These are phyloP conservation scores for Colletotrichum musae DNA, from an alignment of 2,329 filamentous ascomycete species.

Conservation along the genomic window DNA sequence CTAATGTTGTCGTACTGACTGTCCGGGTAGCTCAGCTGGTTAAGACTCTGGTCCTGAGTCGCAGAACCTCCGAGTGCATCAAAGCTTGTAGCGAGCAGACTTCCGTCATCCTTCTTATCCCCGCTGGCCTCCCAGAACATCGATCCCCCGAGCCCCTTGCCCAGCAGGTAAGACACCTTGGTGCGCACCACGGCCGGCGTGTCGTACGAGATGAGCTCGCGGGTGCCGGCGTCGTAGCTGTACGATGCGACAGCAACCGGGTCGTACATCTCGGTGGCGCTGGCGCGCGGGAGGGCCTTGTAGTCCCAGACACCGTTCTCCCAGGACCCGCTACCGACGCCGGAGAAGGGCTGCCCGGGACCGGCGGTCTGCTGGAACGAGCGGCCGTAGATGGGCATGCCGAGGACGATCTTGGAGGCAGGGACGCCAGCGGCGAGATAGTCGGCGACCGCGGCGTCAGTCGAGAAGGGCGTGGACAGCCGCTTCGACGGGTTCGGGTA, in stretches of 20 bases:
- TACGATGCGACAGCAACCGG: constrained; percentile 73
- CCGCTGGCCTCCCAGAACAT: constrained; percentile 91
- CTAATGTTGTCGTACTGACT: constrained; percentile 71
- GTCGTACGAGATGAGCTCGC: constrained; percentile 81
- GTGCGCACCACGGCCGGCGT: constrained; percentile 70
- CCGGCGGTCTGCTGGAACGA: constrained; percentile 75
- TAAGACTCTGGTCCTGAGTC: constrained; percentile 61
- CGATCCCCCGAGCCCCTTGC: constrained; percentile 76
- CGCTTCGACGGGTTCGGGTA: constrained; percentile 69
- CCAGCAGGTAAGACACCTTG: constrained; percentile 78
- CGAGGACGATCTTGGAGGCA: constrained; percentile 78
- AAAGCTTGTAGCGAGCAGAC: constrained; percentile 69
- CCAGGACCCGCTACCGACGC: constrained; percentile 78
- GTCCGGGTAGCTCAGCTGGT: constrained; percentile 66
- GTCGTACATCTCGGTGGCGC: constrained; percentile 72
- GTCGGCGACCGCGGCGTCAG: constrained; percentile 73
- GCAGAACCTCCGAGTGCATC: constrained; percentile 56
- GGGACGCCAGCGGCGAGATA: constrained; percentile 77
- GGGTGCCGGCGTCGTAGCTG: constrained; percentile 73
- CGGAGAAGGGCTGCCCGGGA: constrained; percentile 73
- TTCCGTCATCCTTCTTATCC: constrained; percentile 72
- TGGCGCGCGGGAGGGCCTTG: constrained; percentile 78
- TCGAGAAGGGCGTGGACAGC: constrained; percentile 77
- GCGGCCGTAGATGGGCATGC: constrained; percentile 86
- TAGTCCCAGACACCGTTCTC: constrained; percentile 86